phyloP scores from a whole-genome alignment of 345 rosid genomes.

The Abelmoschus esculentus region DNA sequence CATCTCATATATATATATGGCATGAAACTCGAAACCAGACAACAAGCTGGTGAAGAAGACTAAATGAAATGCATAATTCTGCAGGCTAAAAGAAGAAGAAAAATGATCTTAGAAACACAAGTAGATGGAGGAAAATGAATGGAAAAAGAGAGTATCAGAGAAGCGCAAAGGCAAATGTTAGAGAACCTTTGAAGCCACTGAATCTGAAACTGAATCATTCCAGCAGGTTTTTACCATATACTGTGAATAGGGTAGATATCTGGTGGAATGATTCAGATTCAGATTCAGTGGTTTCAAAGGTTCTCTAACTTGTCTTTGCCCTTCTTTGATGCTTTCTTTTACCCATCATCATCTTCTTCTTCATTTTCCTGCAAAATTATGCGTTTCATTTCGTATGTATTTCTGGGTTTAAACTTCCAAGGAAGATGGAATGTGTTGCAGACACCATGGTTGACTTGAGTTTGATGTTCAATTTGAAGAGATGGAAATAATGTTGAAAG shows the following conservation, averaged over 20 bases:
- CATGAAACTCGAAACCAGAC: neutral
- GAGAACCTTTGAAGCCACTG: neutral
- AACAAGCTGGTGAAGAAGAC: neutral
- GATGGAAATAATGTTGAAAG: too few species aligned
- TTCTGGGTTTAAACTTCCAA: too few species aligned
- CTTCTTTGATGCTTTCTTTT: neutral
- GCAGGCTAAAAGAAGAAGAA: neutral
- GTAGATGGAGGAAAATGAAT: neutral
- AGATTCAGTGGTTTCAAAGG: neutral
- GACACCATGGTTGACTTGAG: too few species aligned
- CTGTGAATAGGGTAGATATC: neutral
- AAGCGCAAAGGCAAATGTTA: neutral
- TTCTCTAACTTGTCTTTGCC: conserved; percentile 4
- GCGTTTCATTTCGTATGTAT: neutral
- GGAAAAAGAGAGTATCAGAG: neutral
- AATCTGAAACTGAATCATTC: neutral
- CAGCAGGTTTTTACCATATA: conserved; percentile 1
- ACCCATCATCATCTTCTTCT: neutral
- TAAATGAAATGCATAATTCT: neutral
- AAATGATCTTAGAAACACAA: neutral
- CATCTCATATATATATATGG: neutral
- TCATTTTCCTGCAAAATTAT: neutral
- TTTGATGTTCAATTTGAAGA: too few species aligned
- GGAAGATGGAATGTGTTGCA: too few species aligned
- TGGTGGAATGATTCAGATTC: conserved; percentile 5